Percentiles rank a stretch among this genome's conserved stretches.
These are phyloP conservation scores for Trichomonas vaginalis DNA, from an alignment of 208 protist genomes.

Conservation along the genomic window DNA sequence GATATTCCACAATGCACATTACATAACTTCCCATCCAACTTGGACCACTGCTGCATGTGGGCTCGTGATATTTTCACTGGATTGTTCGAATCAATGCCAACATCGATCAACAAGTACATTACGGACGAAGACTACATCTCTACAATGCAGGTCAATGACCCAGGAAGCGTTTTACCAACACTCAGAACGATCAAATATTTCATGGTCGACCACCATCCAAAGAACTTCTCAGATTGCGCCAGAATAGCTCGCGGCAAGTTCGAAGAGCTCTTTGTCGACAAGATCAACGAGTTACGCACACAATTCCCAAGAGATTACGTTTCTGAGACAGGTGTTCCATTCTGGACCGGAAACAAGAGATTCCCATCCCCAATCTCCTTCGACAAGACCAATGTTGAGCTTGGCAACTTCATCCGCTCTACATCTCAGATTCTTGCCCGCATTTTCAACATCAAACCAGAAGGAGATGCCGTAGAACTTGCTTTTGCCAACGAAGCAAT, in stretches of 20 bases:
- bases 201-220: not conserved
- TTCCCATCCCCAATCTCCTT: not conserved
- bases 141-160: not conserved
- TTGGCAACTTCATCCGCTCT: not conserved
- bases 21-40: slow-evolving; percentile 95
- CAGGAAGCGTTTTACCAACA: not conserved
- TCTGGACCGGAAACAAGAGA: not conserved
- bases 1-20: slow-evolving; percentile 97
- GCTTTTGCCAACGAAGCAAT: slow-evolving; percentile 55
- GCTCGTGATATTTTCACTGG: not conserved
- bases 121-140: not conserved
- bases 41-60: not conserved
- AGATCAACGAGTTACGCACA: not conserved
- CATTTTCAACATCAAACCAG: not conserved
- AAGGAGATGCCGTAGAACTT: slow-evolving; percentile 43
- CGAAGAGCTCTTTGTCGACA: not conserved
- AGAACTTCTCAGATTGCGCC: not conserved
- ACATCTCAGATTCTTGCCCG: not conserved
- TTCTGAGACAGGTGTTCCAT: not conserved
- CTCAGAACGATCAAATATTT: not conserved
- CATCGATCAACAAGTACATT: not conserved
- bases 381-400: not conserved
- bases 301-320: not conserved
- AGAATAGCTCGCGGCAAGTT: not conserved
- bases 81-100: not conserved